Evolutionary conservation across 176 grass and related monocot species (phyloP).

Genomic region (Oryza meyeriana): DNA sequence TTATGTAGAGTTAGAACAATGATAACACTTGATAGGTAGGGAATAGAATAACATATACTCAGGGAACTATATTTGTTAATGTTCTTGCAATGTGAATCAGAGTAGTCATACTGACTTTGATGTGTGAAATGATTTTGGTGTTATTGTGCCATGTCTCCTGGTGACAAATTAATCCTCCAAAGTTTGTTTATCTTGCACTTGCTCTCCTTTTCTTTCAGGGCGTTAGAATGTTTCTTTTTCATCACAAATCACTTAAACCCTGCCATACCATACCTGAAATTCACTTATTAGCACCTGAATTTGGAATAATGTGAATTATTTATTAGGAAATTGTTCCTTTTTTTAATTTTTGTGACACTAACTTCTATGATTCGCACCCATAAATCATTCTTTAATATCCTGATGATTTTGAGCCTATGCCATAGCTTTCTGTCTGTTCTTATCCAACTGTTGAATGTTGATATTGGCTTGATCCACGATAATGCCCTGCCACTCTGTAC

Average conservation of each 20-base stretch:
- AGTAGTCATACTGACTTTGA: not conserved
- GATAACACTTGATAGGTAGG: not conserved
- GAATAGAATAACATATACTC: not conserved
- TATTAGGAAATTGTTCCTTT: not conserved
- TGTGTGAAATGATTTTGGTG: not conserved
- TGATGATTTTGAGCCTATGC: not conserved
- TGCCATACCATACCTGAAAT: not conserved
- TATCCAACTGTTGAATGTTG: not conserved
- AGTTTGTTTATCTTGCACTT: not conserved
- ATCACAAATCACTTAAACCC: not conserved
- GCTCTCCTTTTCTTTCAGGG: not conserved
- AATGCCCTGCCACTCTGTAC: not conserved
- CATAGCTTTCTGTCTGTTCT: not conserved
- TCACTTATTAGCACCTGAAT: not conserved
- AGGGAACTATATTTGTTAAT: too few species aligned
- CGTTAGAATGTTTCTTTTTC: not conserved
- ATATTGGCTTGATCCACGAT: not conserved
- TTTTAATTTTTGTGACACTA: not conserved
- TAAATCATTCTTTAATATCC: not conserved
- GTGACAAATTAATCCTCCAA: not conserved
- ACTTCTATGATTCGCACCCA: not conserved
- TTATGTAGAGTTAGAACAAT: not conserved
- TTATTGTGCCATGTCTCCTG: not conserved
- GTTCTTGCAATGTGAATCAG: not conserved
- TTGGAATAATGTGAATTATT: not conserved